phyloP scores from a whole-genome alignment of 441 rosid species.

The Gossypium gossypioides region DNA sequence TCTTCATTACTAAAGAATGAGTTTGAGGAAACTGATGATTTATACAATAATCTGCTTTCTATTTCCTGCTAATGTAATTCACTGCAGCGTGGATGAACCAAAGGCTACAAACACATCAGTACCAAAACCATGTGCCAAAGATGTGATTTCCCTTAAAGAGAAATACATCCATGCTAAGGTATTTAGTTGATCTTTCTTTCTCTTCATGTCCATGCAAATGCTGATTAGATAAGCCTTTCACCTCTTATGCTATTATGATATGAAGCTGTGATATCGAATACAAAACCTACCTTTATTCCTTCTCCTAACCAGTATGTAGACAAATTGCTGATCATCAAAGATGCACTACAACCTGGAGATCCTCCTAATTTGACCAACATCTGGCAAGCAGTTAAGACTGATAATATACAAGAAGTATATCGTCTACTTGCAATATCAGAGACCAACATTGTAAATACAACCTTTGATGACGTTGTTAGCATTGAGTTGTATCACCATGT shows the following conservation, averaged over 20 bases:
- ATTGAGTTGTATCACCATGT: slow-evolving; percentile 34
- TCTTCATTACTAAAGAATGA: background rate
- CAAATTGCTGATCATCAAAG: slow-evolving; percentile 47
- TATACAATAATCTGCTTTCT: background rate
- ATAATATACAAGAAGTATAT: slow-evolving; percentile 63
- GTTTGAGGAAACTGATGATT: background rate
- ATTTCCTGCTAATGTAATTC: slow-evolving; percentile 11
- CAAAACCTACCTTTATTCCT: background rate
- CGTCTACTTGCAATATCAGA: slow-evolving; percentile 51
- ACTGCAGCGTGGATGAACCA: slow-evolving; percentile 45
- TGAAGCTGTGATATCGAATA: background rate
- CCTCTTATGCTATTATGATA: background rate
- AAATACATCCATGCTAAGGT: slow-evolving; percentile 77
- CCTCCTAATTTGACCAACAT: slow-evolving; percentile 27
- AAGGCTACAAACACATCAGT: slow-evolving; percentile 25
- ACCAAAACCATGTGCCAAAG: slow-evolving; percentile 57
- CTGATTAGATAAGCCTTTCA: background rate
- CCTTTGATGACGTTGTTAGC: slow-evolving; percentile 42
- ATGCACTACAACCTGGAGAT: slow-evolving; percentile 22
- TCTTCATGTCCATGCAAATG: background rate
- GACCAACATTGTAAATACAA: slow-evolving; percentile 42
- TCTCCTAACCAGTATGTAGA: slow-evolving; percentile 51
- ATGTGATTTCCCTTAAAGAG: slow-evolving; percentile 47
- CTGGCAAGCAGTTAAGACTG: slow-evolving; percentile 71
- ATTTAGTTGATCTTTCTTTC: slow-evolving; percentile 5